Evolutionary conservation across 192 early-diverging fungal species (phyloP).

Genomic region (Rhizophagus clarus): DNA sequence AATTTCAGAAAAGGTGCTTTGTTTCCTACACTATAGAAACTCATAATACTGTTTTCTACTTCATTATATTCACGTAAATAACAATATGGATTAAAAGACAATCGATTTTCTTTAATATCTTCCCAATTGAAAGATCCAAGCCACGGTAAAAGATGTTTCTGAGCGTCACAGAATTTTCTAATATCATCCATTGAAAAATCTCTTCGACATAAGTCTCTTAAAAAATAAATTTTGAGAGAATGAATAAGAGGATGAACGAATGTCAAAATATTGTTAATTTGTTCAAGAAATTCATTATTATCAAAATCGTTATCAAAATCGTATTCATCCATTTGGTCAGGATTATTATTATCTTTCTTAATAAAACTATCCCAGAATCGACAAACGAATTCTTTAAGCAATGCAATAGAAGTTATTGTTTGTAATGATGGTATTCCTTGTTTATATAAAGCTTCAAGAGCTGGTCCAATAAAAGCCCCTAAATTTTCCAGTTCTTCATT

Average conservation of each 20-base stretch:
- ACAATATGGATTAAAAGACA: slow-evolving; percentile 33
- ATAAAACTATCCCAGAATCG: slow-evolving; percentile 1
- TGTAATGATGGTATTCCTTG: slow-evolving; percentile 1
- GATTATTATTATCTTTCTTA: background rate
- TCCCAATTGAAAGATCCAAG: slow-evolving; percentile 20
- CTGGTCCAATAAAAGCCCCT: background rate
- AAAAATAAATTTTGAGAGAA: slow-evolving; percentile 28
- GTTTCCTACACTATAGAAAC: background rate
- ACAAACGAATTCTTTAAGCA: slow-evolving; percentile 30
- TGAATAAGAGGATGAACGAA: background rate
- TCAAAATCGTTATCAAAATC: slow-evolving; percentile 18
- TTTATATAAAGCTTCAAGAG: background rate
- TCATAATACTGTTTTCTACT: background rate
- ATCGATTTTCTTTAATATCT: background rate
- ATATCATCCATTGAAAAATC: slow-evolving; percentile 25
- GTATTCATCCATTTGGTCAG: background rate
- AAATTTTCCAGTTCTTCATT: background rate
- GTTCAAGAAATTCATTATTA: background rate
- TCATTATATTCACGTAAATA: background rate
- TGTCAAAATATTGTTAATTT: slow-evolving; percentile 11
- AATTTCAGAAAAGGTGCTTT: background rate
- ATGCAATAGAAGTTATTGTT: slow-evolving; percentile 21
- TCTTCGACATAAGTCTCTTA: slow-evolving; percentile 17
- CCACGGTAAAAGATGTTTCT: slow-evolving; percentile 24
- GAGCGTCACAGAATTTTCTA: slow-evolving; percentile 15